Percentiles rank a stretch among this genome's conserved stretches.
These are phyloP conservation scores for Atkinsonella hypoxylon DNA, from an alignment of 2,329 filamentous ascomycete genomes.

Conservation along the genomic window DNA sequence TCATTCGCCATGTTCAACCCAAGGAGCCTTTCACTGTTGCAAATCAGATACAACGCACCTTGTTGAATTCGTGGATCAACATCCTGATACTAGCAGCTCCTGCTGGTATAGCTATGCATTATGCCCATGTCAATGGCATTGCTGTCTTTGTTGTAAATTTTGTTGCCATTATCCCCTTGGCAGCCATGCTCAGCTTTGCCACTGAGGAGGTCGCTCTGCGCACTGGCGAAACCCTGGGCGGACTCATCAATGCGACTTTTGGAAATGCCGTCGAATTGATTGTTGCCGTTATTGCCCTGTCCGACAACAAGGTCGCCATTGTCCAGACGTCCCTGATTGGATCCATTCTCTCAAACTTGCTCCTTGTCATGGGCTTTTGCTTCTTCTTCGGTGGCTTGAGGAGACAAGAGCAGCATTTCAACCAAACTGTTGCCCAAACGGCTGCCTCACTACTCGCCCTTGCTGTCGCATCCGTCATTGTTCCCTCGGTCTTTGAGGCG, in stretches of 20 bases:
- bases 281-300: constrained; percentile 73
- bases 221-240: constrained; percentile 76
- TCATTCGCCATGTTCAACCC: constrained; percentile 35
- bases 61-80: constrained; percentile 82
- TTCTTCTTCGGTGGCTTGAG: constrained; percentile 81
- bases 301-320: constrained; percentile 63
- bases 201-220: constrained; percentile 81
- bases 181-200: constrained; percentile 73
- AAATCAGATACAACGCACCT: constrained; percentile 60
- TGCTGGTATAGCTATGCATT: constrained; percentile 65
- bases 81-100: constrained; percentile 68
- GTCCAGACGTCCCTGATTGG: constrained; percentile 90
- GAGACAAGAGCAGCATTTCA: constrained; percentile 76
- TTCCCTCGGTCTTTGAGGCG: constrained; percentile 74
- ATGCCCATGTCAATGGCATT: constrained; percentile 44
- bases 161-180: constrained; percentile 81
- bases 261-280: constrained; percentile 89
- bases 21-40: constrained; percentile 44
- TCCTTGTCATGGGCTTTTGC: constrained; percentile 82
- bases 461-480: constrained; percentile 70
- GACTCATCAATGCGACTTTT: constrained; percentile 81
- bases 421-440: constrained; percentile 83
- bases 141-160: constrained; percentile 83
- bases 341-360: constrained; percentile 80
- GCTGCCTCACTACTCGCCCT: constrained; percentile 71